phyloP scores from a whole-genome alignment of 176 grass and related monocot genomes.

The Oryza nivara region DNA sequence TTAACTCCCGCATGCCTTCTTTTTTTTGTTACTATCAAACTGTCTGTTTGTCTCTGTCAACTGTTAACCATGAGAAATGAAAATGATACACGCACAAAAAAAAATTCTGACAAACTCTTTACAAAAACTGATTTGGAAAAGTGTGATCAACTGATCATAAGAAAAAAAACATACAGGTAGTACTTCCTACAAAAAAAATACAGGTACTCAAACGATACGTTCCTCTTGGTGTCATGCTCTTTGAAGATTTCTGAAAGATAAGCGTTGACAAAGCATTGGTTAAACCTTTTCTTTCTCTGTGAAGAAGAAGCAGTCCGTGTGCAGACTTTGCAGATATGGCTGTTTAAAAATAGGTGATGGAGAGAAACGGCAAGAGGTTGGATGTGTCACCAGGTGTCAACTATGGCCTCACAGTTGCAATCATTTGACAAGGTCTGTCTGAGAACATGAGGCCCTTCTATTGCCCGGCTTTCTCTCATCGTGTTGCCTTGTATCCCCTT shows the following conservation, averaged over 20 bases:
- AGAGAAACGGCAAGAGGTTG: constrained; percentile 5
- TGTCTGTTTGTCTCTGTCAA: too few relatives aligned
- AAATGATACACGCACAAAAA: too few relatives aligned
- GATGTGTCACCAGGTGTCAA: constrained; percentile 40
- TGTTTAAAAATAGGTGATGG: constrained; percentile 32
- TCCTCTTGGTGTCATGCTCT: background rate
- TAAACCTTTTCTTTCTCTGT: background rate
- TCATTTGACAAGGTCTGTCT: constrained; percentile 49
- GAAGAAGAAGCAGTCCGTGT: background rate
- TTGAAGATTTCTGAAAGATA: background rate
- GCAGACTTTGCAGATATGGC: background rate
- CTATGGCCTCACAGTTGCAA: constrained; percentile 13
- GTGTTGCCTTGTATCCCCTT: background rate
- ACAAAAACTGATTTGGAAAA: too few relatives aligned
- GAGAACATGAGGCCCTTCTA: constrained; percentile 49
- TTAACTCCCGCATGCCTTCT: too few relatives aligned
- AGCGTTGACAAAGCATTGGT: background rate
- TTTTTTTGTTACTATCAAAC: too few relatives aligned
- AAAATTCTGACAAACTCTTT: too few relatives aligned
- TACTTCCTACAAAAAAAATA: background rate
- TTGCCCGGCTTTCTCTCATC: constrained; percentile 59
- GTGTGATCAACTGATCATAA: too few relatives aligned
- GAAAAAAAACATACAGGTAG: too few relatives aligned
- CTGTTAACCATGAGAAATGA: too few relatives aligned
- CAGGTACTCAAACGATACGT: background rate